phyloP scores from a whole-genome alignment of 1,284 basidiomycete species.

The Fomitopsis schrenkii region DNA sequence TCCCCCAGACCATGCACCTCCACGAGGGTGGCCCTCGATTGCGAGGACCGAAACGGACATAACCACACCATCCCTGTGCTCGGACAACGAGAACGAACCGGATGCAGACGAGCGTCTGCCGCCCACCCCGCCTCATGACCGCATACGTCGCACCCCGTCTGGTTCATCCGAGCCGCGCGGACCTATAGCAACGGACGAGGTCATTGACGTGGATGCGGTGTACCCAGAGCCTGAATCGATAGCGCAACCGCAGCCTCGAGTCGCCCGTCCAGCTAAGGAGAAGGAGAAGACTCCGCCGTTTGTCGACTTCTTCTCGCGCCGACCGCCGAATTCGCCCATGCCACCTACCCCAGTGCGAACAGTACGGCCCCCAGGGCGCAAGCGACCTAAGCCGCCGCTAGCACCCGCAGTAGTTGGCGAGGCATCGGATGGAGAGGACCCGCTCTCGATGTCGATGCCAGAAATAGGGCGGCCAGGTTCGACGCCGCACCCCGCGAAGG shows the following conservation, averaged over 20 bases:
- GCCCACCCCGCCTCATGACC: slow-evolving; percentile 4
- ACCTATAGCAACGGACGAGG: slow-evolving; percentile 4
- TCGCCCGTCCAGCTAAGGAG: neutral
- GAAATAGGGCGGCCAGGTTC: neutral
- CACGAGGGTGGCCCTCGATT: slow-evolving; percentile 23
- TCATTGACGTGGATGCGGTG: slow-evolving; percentile 20
- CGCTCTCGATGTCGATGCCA: slow-evolving; percentile 8
- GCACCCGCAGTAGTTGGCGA: neutral
- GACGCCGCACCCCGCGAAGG: neutral
- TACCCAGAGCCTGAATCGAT: neutral
- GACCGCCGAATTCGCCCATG: slow-evolving; percentile 60
- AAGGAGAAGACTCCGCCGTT: slow-evolving; percentile 2
- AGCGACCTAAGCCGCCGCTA: slow-evolving; percentile 7
- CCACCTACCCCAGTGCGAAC: slow-evolving; percentile 50
- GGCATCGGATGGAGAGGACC: slow-evolving; percentile 21
- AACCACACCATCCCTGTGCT: slow-evolving; percentile 64
- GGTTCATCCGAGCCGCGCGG: neutral
- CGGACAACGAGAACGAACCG: slow-evolving; percentile 45
- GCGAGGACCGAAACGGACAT: slow-evolving; percentile 25
- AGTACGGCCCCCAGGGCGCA: slow-evolving; percentile 48
- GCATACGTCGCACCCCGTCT: neutral
- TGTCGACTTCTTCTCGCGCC: slow-evolving; percentile 45
- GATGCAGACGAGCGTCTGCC: slow-evolving; percentile 32
- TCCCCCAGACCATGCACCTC: slow-evolving; percentile 1
- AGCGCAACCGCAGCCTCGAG: slow-evolving; percentile 8